A percentile compares a stretch with the other conserved stretches of the same genome.
phyloP scores from a whole-genome alignment of 805 yeast genomes.

The Candida sonorensis region DNA sequence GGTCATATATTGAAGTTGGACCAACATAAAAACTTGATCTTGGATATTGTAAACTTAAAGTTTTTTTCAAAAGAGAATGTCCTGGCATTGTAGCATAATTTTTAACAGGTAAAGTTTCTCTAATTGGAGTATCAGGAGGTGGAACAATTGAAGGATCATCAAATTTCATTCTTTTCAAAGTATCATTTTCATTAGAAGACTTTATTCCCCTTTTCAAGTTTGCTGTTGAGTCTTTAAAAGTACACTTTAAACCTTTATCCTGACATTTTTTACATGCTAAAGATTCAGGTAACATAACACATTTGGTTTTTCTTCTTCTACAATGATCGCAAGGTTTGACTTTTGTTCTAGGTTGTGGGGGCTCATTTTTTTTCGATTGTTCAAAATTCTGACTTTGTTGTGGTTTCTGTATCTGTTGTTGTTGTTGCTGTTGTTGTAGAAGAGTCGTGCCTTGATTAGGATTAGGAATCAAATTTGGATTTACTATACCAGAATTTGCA shows the following conservation, averaged over 20 bases:
- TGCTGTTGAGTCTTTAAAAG: constrained; percentile 54
- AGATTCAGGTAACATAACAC: constrained; percentile 61
- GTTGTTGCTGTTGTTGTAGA: background rate
- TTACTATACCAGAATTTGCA: background rate
- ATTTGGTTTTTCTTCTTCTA: constrained; percentile 69
- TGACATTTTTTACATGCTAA: constrained; percentile 73
- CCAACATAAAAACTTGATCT: constrained; percentile 87
- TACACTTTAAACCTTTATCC: constrained; percentile 64
- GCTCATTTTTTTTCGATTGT: constrained; percentile 16
- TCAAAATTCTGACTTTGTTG: too few relatives aligned
- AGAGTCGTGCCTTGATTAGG: constrained; percentile 1
- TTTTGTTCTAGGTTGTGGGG: constrained; percentile 34
- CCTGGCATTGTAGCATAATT: constrained; percentile 62
- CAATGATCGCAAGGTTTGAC: constrained; percentile 81
- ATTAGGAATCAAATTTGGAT: constrained; percentile 2
- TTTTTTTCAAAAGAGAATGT: constrained; percentile 57
- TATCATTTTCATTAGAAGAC: constrained; percentile 16
- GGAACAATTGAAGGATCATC: constrained; percentile 30
- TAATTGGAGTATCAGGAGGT: constrained; percentile 33
- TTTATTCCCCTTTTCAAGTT: constrained; percentile 32
- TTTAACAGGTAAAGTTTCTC: constrained; percentile 54
- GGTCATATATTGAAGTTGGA: constrained; percentile 79
- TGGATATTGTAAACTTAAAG: constrained; percentile 77
- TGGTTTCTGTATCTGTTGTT: background rate
- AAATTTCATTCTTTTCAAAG: constrained; percentile 24